Percentiles rank a stretch among this genome's conserved stretches.
Evolutionary conservation across 1,139 yeast species (phyloP).

Genomic region (Yamadazyma pseudoaaseri): DNA sequence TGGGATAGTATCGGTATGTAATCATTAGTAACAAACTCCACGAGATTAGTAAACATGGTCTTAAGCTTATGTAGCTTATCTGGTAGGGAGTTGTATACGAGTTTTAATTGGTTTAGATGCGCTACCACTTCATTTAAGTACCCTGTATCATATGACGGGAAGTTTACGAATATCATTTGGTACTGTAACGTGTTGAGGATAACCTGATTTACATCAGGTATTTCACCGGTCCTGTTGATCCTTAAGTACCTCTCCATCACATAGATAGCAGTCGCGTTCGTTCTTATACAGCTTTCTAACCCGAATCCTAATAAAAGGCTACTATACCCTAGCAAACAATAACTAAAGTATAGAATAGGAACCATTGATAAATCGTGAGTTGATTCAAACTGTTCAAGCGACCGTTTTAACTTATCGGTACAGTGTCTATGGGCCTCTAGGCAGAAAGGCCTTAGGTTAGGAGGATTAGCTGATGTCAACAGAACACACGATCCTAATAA

Average conservation of each 20-base stretch:
- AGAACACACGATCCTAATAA: constrained; percentile 21
- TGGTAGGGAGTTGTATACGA: constrained; percentile 14
- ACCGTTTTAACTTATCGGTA: constrained; percentile 10
- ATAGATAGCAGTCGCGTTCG: constrained; percentile 15
- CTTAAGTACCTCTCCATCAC: constrained; percentile 14
- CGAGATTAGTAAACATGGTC: constrained; percentile 4
- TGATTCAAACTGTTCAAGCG: constrained; percentile 7
- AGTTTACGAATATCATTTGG: constrained; percentile 21
- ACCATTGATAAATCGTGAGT: constrained; percentile 8
- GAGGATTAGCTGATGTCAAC: constrained; percentile 4
- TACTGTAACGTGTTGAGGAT: constrained; percentile 12
- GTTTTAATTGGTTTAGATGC: constrained; percentile 19
- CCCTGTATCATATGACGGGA: constrained; percentile 27
- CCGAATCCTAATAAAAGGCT: constrained; percentile 21
- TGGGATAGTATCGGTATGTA: constrained; percentile 4
- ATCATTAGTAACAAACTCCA: constrained; percentile 4
- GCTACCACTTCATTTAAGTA: constrained; percentile 22
- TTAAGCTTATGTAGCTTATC: constrained; percentile 1
- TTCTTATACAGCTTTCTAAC: constrained; percentile 18
- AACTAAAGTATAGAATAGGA: constrained; percentile 18
- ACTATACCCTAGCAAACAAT: constrained; percentile 18
- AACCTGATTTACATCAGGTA: constrained; percentile 6
- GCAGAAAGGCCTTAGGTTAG: constrained; percentile 10
- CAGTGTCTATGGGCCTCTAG: constrained; percentile 19
- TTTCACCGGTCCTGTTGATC: constrained; percentile 11